Evolutionary conservation across 352 stramenopile genomes (phyloP), one percentile per base, ranked within the genome.

Genomic region (Phytophthora fragariae): DNA sequence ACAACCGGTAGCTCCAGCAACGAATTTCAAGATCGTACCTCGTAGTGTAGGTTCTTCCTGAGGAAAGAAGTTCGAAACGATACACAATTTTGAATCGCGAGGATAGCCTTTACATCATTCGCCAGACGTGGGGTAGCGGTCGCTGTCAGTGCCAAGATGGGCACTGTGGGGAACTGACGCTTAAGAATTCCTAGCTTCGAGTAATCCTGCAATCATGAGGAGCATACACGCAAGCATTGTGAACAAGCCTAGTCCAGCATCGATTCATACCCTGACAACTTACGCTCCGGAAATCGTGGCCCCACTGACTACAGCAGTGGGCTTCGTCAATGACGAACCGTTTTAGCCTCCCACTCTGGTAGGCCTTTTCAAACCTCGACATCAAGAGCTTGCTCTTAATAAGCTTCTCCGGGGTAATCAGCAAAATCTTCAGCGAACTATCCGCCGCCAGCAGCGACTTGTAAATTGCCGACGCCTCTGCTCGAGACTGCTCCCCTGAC

Each of bases 291-390:
- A 96, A 96, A 69, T 95, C 89, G 65, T 95, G 90, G 0, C 91
- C 90, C 90, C 90, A 97, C 49, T 93, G 82, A 47, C 85, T 94
- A 54, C 82, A 92, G 57, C 91, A 97, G 54, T 97, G 90, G 3
- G 88, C 89, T 79, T 98, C 89, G 75, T 98, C 97, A 74, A 99
- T 95, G 7, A 98, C 96, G 77, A 99, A 98, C 8, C 94, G 85
- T 56, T 92, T 86, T 12, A 98, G 77, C 12, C 93, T 77, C 59
- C 73, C 88, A 59, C 37, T 84, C 68, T 91, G 80, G 62, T 96
- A 85, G 8, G 97, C 78, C 65, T 96, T 97, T 70, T 98, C 90
- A n/a, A 98, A 77, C 73, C 97, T 90, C 11, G 84, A 92, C 79
- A 95, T 93, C 19, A 98, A 83, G 31, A 92, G 79, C 33, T 95